Evolutionary conservation across 2,329 filamentous ascomycete species (phyloP).

Genomic region (Curvularia lunata): DNA sequence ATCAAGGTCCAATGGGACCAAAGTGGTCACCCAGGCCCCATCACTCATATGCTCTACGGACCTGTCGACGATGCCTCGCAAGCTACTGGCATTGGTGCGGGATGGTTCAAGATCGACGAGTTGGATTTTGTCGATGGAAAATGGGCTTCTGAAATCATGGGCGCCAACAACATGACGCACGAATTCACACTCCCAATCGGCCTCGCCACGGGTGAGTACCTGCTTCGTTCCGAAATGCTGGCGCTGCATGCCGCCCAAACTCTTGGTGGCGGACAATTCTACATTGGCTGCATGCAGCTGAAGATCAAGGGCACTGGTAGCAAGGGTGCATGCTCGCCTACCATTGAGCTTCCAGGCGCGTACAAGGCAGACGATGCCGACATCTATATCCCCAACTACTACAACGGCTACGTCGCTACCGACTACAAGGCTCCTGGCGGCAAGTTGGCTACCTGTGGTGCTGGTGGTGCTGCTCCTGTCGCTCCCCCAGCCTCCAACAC

Average conservation of each 20-base stretch:
- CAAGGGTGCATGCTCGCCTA: constrained; percentile 47
- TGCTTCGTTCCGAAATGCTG: constrained; percentile 56
- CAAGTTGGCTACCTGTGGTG: constrained; percentile 34
- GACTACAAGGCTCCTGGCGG: constrained; percentile 43
- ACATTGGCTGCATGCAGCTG: constrained; percentile 50
- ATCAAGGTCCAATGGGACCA: constrained; percentile 45
- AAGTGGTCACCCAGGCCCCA: constrained; percentile 45
- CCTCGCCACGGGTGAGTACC: constrained; percentile 49
- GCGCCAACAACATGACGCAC: constrained; percentile 46
- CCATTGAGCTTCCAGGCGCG: constrained; percentile 52
- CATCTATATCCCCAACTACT: constrained; percentile 48
- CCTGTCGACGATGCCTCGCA: constrained; percentile 62
- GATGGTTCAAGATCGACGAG: constrained; percentile 50
- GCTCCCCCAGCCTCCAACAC: constrained; percentile 18
- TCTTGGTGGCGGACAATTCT: constrained; percentile 53
- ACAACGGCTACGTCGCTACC: constrained; percentile 43
- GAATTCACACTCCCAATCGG: constrained; percentile 50
- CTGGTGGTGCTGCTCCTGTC: constrained; percentile 25
- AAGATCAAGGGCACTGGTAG: constrained; percentile 51
- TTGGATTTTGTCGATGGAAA: constrained; percentile 35
- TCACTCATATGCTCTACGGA: constrained; percentile 45
- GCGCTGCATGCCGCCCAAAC: constrained; percentile 52
- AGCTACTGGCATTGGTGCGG: constrained; percentile 39
- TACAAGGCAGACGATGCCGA: constrained; percentile 41
- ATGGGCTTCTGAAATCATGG: constrained; percentile 48